These are phyloP conservation scores for Pisolithus marmoratus DNA, from an alignment of 768 basidiomycete genomes.

Conservation along the genomic window DNA sequence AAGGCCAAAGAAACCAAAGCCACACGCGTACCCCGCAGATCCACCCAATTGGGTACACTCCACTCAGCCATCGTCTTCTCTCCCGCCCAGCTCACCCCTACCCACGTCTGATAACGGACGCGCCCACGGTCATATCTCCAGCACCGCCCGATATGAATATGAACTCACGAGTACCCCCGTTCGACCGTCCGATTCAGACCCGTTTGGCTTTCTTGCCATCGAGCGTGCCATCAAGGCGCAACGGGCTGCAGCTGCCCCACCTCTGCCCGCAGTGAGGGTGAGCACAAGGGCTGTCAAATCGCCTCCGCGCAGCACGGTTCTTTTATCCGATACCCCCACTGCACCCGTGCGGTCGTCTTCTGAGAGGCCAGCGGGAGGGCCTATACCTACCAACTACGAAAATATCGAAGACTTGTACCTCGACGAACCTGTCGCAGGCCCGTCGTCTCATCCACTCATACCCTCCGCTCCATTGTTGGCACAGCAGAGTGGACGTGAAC, in stretches of 20 bases:
- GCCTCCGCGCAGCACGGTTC: slow-evolving; percentile 15
- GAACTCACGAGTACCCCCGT: slow-evolving; percentile 14
- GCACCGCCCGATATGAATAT: slow-evolving; percentile 14
- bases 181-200: slow-evolving; percentile 37
- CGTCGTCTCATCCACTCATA: slow-evolving; percentile 12
- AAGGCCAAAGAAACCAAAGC: slow-evolving; percentile 28
- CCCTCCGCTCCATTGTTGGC: slow-evolving; percentile 19
- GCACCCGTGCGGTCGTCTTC: slow-evolving; percentile 18
- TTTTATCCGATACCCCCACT: slow-evolving; percentile 12
- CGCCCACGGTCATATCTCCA: slow-evolving; percentile 1
- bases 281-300: slow-evolving; percentile 10
- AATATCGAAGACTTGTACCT: slow-evolving; percentile 32
- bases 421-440: slow-evolving; percentile 26
- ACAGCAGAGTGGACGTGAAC: slow-evolving; percentile 14
- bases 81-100: slow-evolving; percentile 30
- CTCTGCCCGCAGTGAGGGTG: slow-evolving; percentile 6
- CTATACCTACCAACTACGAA: slow-evolving; percentile 26
- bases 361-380: slow-evolving; percentile 32
- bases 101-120: slow-evolving; percentile 16
- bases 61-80: slow-evolving; percentile 22
- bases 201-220: slow-evolving; percentile 53
- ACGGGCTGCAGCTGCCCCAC: slow-evolving; percentile 20
- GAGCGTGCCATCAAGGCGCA: slow-evolving; percentile 45
- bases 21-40: slow-evolving; percentile 24
- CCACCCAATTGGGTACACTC: slow-evolving; percentile 25